These are phyloP conservation scores for Cryptomeria japonica DNA, from an alignment of 75 land plant genomes.

Conservation along the genomic window DNA sequence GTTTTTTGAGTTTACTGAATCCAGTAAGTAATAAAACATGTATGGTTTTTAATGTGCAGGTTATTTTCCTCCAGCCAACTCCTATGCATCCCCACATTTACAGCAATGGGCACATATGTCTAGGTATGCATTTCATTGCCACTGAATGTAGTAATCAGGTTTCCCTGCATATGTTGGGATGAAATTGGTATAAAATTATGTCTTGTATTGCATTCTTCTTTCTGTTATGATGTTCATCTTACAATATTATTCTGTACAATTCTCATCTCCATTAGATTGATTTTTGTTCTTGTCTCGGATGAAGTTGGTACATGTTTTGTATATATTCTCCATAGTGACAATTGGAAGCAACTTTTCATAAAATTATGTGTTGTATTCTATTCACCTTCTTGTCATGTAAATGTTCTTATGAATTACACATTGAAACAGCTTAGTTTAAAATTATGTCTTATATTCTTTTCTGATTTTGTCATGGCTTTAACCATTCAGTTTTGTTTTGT, in stretches of 20 bases:
- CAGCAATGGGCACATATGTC: conserved; percentile 57
- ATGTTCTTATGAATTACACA: too few species aligned
- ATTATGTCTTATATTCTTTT: background rate
- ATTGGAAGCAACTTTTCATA: too few species aligned
- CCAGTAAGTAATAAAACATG: background rate
- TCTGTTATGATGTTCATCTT: background rate
- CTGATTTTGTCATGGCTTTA: background rate
- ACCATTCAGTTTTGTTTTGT: background rate
- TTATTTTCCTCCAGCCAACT: conserved; percentile 34
- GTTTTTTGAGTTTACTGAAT: background rate
- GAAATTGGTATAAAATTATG: background rate
- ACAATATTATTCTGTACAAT: background rate
- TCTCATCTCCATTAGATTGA: background rate
- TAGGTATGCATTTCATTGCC: conserved; percentile 26
- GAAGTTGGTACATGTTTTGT: too few species aligned
- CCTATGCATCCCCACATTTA: conserved; percentile 57
- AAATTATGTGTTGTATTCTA: too few species aligned
- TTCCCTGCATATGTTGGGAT: background rate
- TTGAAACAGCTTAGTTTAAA: background rate
- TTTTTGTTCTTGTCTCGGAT: too few species aligned
- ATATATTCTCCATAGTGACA: too few species aligned
- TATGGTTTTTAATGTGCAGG: conserved; percentile 18
- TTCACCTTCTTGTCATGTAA: too few species aligned
- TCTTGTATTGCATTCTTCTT: background rate
- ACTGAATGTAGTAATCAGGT: background rate